phyloP scores from a whole-genome alignment of 371 early-diverging fungal species.

The Polyrhizophydium stewartii region DNA sequence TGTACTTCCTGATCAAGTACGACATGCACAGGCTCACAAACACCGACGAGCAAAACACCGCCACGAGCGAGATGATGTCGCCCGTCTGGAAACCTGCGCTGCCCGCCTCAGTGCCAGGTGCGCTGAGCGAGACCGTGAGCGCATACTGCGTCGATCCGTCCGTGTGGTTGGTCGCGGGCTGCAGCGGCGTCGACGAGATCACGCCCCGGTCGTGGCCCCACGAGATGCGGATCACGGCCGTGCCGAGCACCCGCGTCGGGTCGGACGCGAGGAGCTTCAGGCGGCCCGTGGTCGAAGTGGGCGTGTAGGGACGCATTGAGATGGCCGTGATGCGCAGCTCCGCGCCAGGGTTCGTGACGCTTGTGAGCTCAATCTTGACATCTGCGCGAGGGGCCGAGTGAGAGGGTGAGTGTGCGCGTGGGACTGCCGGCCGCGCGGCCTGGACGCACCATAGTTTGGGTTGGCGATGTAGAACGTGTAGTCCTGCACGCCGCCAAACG shows the following conservation, averaged over 20 bases:
- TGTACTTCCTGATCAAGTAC: background rate
- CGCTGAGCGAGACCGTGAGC: background rate
- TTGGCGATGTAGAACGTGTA: no score
- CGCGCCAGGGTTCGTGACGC: background rate
- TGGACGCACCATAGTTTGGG: no score
- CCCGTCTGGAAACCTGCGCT: background rate
- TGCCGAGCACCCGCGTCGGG: background rate
- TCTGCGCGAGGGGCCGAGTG: background rate
- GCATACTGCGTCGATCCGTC: background rate
- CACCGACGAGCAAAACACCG: background rate
- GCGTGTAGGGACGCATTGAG: slow-evolving; percentile 2
- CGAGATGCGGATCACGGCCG: background rate
- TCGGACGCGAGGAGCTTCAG: background rate
- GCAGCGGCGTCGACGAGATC: background rate
- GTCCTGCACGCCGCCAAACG: no score
- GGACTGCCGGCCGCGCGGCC: no score
- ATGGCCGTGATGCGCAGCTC: background rate
- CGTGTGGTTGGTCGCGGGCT: background rate
- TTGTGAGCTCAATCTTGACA: background rate
- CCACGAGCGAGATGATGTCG: background rate
- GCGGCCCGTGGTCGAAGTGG: background rate
- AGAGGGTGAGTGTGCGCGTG: no score
- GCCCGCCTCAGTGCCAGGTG: background rate
- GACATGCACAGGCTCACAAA: background rate
- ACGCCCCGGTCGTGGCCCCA: background rate